Base-by-base conservation (phyloP, 2,329 filamentous ascomycete species). In the Colletotrichum acutatum region DNA sequence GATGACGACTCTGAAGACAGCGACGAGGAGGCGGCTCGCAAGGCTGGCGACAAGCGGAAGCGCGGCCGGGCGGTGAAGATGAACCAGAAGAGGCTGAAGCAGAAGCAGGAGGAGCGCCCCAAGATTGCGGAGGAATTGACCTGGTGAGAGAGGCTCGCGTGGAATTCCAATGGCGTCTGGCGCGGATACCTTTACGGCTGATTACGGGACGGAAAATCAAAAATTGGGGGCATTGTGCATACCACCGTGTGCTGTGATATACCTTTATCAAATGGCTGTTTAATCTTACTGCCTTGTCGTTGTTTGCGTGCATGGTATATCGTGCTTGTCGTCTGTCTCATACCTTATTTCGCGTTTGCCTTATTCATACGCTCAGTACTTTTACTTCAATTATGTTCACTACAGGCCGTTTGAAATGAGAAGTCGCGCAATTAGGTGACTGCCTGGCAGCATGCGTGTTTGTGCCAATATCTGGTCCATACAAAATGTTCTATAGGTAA, bases 1-100 rank as follows among this genome's bases (percentile, higher is more conserved):
- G 86, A 87, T 11, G 88, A 88, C n/a, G 88, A 88, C 19, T 87
- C 86, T 54, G 90, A 90, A 24, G 90, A 91, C 14, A 88, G 87
- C 7, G 89, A 90, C 42, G 85, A 85, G 7, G 86, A 88, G 32
- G 84, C 85, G n/a, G 86, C 88, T 49, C 88, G 87, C 54, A 87
- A 88, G 76, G 87, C 87, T 9, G 88, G 88, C 65, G 88, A 88
- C 63, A 89, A 89, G 83, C 83, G 87, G 77, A 88, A 89, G 85
- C 85, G 86, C 72, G 86, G 84, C 74, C 80, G 81, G 32, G 86
- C 83, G 53, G 82, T 85, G 76, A 87, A 86, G 81, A 83, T 85
- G 79, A 84, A 84, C 81, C 85, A 85, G 82, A 76, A 78, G 68
- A 75, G 76, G 60, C 72, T 76, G 64, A 80, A 82, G 75, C 79